A percentile compares a stretch with the other conserved stretches of the same genome.
These are phyloP conservation scores for Daldinia childiae DNA, from an alignment of 495 filamentous ascomycete genomes.

Conservation along the genomic window DNA sequence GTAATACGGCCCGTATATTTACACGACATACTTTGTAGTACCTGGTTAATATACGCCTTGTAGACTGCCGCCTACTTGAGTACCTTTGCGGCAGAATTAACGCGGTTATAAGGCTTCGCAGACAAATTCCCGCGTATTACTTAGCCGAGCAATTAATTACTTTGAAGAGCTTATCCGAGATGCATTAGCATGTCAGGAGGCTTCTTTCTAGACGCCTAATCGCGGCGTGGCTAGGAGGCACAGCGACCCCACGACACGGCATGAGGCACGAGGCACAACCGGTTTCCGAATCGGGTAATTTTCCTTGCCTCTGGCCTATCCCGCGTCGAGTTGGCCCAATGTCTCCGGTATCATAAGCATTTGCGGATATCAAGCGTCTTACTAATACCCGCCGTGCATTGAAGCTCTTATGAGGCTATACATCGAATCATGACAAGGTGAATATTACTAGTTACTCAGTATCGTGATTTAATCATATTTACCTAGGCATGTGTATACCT, in stretches of 20 bases:
- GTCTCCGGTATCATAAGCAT: slow-evolving; percentile 1
- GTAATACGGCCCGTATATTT: neutral
- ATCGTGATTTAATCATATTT: slow-evolving; percentile 6
- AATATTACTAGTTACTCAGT: neutral
- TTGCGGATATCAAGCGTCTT: neutral
- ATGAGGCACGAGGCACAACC: neutral
- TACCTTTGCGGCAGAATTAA: neutral
- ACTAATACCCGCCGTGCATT: slow-evolving; percentile 11
- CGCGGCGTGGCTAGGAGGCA: neutral
- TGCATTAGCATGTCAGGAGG: neutral
- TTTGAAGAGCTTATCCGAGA: neutral
- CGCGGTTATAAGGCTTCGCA: neutral
- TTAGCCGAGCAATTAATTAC: neutral
- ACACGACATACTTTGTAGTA: neutral
- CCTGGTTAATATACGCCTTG: neutral
- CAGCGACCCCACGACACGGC: slow-evolving; percentile 1
- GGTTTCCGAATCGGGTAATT: slow-evolving; percentile 35
- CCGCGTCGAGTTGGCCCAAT: slow-evolving; percentile 12
- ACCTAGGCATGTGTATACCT: slow-evolving; percentile 7
- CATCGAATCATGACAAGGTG: neutral
- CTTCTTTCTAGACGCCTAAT: slow-evolving; percentile 1
- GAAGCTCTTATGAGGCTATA: neutral
- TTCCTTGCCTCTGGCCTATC: slow-evolving; percentile 27
- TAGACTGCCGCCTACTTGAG: neutral
- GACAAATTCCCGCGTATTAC: neutral